A percentile compares a stretch with the other conserved stretches of the same genome.
phyloP scores from a whole-genome alignment of 1,284 basidiomycete genomes.

The Irpex sp. region DNA sequence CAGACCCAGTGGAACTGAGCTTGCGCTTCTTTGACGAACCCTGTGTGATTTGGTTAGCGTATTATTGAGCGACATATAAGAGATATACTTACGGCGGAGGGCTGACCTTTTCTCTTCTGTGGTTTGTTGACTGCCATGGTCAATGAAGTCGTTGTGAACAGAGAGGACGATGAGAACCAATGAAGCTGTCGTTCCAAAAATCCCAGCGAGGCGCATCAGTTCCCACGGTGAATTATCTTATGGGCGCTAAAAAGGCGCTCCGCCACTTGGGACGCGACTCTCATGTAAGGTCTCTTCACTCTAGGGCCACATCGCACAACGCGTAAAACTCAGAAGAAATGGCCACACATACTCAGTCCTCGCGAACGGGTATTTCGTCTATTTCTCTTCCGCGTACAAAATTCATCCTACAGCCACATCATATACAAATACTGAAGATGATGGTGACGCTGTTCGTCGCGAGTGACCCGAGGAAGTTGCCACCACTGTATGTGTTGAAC shows the following conservation, averaged over 20 bases:
- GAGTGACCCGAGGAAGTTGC: conserved; percentile 45
- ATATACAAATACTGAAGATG: conserved; percentile 61
- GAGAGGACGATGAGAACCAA: background rate
- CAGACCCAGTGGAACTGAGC: conserved; percentile 20
- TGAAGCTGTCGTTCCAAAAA: conserved; percentile 12
- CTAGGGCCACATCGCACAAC: background rate
- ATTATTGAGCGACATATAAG: background rate
- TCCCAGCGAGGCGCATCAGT: conserved; percentile 8
- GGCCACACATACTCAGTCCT: background rate
- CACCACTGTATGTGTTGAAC: conserved; percentile 57
- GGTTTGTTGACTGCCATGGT: conserved; percentile 19
- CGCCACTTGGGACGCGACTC: background rate
- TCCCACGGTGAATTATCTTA: conserved; percentile 1
- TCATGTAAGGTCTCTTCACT: background rate
- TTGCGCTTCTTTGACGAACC: conserved; percentile 36
- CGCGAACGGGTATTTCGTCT: background rate
- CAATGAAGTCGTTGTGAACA: background rate
- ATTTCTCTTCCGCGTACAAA: conserved; percentile 47
- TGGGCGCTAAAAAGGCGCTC: too few relatives aligned
- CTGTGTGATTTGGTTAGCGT: conserved; percentile 16
- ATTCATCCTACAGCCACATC: conserved; percentile 69
- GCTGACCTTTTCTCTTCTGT: conserved; percentile 21
- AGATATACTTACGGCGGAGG: conserved; percentile 15
- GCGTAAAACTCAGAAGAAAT: background rate
- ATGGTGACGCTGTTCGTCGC: conserved; percentile 59